Evolutionary conservation across 139 green algal species (phyloP).

Genomic region (Chlamydomonas asymmetrica): DNA sequence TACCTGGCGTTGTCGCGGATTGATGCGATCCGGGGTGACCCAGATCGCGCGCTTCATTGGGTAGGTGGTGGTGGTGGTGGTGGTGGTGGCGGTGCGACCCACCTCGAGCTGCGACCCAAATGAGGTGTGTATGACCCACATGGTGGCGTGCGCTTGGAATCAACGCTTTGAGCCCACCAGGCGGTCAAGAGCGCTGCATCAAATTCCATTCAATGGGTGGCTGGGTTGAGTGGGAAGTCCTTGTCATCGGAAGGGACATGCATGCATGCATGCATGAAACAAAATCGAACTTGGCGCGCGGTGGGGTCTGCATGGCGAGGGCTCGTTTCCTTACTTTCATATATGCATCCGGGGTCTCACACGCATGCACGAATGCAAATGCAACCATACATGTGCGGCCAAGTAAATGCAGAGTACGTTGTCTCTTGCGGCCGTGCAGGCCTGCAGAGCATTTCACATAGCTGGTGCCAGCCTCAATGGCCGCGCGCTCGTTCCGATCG

Average conservation of each 20-base stretch:
- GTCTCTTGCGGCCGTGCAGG: too few relatives aligned
- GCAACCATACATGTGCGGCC: too few relatives aligned
- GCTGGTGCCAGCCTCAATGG: neutral
- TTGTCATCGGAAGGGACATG: too few relatives aligned
- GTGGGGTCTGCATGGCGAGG: too few relatives aligned
- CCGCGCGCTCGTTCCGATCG: neutral
- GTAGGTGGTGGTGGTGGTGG: slow-evolving; percentile 12
- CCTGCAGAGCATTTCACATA: neutral
- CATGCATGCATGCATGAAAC: too few relatives aligned
- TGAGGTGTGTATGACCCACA: too few relatives aligned
- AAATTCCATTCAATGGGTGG: neutral
- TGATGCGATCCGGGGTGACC: slow-evolving; percentile 32
- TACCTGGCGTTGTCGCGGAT: slow-evolving; percentile 36
- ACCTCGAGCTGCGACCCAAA: too few relatives aligned
- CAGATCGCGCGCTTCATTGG: slow-evolving; percentile 23
- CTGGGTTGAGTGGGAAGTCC: neutral
- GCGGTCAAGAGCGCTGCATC: neutral
- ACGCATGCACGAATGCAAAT: too few relatives aligned
- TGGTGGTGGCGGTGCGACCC: neutral
- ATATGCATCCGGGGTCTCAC: too few relatives aligned
- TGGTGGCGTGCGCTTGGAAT: too few relatives aligned
- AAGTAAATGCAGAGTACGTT: too few relatives aligned
- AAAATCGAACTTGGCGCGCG: too few relatives aligned
- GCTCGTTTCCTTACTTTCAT: neutral
- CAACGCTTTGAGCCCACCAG: neutral